A percentile compares a stretch with the other conserved stretches of the same genome.
phyloP scores from a whole-genome alignment of 2,329 filamentous ascomycete species.

The Achaetomium macrosporum region DNA sequence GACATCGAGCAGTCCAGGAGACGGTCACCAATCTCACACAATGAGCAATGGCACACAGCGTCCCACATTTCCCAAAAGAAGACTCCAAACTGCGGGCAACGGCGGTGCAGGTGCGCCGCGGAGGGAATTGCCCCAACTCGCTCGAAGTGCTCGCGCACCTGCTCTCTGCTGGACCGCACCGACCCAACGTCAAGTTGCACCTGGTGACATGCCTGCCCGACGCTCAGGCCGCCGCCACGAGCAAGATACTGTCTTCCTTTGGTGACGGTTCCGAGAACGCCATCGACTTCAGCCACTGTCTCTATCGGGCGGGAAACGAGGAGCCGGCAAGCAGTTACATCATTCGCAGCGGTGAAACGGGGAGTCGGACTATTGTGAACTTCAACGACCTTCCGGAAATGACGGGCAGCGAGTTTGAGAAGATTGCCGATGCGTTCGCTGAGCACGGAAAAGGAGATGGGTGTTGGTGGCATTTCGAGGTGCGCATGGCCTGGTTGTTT shows the following conservation, averaged over 20 bases:
- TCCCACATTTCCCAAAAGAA: slow-evolving; percentile 61
- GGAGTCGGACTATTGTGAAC: slow-evolving; percentile 65
- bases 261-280: slow-evolving; percentile 27
- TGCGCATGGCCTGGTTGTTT: slow-evolving; percentile 27
- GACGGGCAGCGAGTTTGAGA: slow-evolving; percentile 54
- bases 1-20: too few species aligned
- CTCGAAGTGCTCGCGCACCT: slow-evolving; percentile 66
- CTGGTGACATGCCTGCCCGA: slow-evolving; percentile 51
- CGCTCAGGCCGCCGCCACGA: slow-evolving; percentile 43
- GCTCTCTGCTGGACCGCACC: slow-evolving; percentile 26
- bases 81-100: slow-evolving; percentile 68
- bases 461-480: slow-evolving; percentile 70
- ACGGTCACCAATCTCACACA: slow-evolving; percentile 8
- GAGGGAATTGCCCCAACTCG: slow-evolving; percentile 68
- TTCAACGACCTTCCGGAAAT: slow-evolving; percentile 64
- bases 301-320: slow-evolving; percentile 49
- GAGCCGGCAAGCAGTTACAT: slow-evolving; percentile 65
- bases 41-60: slow-evolving; percentile 36
- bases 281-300: slow-evolving; percentile 49
- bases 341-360: slow-evolving; percentile 52
- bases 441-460: slow-evolving; percentile 18
- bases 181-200: slow-evolving; percentile 29
- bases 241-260: slow-evolving; percentile 51
- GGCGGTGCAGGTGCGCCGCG: slow-evolving; percentile 52
- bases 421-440: slow-evolving; percentile 36